Evolutionary conservation across 2,329 filamentous ascomycete genomes (phyloP).

Genomic region (Xylaria digitata): DNA sequence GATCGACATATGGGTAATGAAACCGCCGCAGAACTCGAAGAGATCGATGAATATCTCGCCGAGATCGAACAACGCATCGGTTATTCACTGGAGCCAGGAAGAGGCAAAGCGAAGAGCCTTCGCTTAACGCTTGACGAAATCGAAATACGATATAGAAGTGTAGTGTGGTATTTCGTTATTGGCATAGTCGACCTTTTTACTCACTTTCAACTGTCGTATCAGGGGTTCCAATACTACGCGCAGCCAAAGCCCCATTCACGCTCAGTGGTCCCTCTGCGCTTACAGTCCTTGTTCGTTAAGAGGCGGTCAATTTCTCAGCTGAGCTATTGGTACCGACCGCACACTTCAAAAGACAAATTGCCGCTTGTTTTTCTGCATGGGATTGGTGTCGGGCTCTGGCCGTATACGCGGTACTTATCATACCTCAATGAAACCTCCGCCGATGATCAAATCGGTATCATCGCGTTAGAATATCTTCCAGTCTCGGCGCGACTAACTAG

Average conservation of each 20-base stretch:
- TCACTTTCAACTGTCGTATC: slow-evolving; percentile 57
- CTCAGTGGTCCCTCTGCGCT: slow-evolving; percentile 68
- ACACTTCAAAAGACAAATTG: slow-evolving; percentile 64
- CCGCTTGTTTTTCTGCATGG: slow-evolving; percentile 78
- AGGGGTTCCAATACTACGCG: slow-evolving; percentile 65
- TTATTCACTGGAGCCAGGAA: slow-evolving; percentile 62
- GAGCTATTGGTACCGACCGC: slow-evolving; percentile 74
- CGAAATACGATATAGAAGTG: slow-evolving; percentile 68
- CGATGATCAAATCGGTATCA: slow-evolving; percentile 66
- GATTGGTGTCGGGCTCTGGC: slow-evolving; percentile 74
- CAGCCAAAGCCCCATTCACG: slow-evolving; percentile 53
- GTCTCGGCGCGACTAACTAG: slow-evolving; percentile 71
- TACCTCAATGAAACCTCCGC: slow-evolving; percentile 58
- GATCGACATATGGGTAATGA: slow-evolving; percentile 53
- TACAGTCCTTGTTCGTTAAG: slow-evolving; percentile 59
- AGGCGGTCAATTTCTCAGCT: slow-evolving; percentile 62
- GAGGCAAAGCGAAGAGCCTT: slow-evolving; percentile 66
- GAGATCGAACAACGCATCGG: slow-evolving; percentile 66
- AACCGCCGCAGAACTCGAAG: slow-evolving; percentile 51
- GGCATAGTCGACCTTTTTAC: slow-evolving; percentile 66
- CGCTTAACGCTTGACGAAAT: slow-evolving; percentile 75
- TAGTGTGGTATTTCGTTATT: slow-evolving; percentile 72
- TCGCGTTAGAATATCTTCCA: slow-evolving; percentile 73
- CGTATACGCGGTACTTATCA: slow-evolving; percentile 68
- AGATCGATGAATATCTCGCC: slow-evolving; percentile 61